Evolutionary conservation across 1,139 yeast species (phyloP).

Genomic region (Hanseniaspora gamundiae): DNA sequence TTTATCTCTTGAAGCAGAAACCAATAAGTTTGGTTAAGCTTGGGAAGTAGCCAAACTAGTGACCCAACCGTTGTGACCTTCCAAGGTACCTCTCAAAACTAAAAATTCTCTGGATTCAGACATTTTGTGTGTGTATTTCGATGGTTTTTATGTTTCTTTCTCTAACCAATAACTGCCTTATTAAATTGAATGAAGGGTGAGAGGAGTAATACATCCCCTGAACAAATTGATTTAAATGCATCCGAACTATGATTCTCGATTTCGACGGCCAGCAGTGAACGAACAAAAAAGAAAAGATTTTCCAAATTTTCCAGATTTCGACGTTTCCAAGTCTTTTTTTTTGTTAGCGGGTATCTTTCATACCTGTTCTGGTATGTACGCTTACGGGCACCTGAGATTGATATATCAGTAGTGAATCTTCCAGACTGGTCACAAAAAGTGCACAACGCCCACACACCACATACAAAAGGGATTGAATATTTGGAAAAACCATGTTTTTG

Average conservation of each 20-base stretch:
- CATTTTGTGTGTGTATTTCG: conserved; percentile 29
- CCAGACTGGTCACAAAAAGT: not conserved
- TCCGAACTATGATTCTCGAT: too few relatives aligned
- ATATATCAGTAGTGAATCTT: not conserved
- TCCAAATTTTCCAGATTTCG: not conserved
- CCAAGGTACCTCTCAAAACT: conserved; percentile 99
- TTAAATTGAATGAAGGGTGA: too few relatives aligned
- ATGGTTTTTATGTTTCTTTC: conserved; percentile 3
- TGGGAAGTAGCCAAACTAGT: conserved; percentile 97
- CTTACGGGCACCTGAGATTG: not conserved
- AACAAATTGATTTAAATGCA: too few relatives aligned
- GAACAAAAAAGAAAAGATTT: not conserved
- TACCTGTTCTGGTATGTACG: conserved; percentile 1
- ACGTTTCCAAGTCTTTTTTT: not conserved
- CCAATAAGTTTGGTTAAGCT: conserved; percentile 94
- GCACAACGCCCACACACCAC: not conserved
- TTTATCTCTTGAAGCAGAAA: conserved; percentile 99
- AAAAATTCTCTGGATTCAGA: conserved; percentile 71
- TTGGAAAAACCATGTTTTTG: too few relatives aligned
- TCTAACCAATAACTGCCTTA: too few relatives aligned
- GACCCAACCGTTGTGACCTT: conserved; percentile 93
- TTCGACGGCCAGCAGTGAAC: too few relatives aligned
- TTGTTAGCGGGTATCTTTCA: conserved; percentile 2
- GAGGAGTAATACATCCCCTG: too few relatives aligned
- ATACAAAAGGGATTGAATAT: too few relatives aligned